A percentile compares a stretch with the other conserved stretches of the same genome.
Conservation (phyloP, 2,329 filamentous ascomycete species). For the Gremmenia infestans region DNA sequence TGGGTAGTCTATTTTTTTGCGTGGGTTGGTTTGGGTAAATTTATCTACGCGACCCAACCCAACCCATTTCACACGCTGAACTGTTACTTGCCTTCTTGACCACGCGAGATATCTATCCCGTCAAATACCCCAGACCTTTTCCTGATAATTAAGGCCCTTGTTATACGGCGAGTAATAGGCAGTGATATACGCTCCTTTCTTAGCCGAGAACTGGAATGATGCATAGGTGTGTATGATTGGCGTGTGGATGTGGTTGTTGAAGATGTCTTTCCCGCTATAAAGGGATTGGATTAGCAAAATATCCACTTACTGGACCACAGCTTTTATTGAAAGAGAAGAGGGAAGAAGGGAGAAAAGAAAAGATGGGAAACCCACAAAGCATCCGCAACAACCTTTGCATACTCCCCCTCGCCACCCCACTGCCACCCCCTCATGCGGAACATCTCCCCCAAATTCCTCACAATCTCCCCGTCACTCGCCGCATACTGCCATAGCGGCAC, state of each 20-base stretch:
- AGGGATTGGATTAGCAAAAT: background rate
- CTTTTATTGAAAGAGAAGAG: background rate
- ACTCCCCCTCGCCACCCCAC: background rate
- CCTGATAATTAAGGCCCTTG: too few relatives aligned
- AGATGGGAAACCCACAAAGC: background rate
- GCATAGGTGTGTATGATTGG: background rate
- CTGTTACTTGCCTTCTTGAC: too few relatives aligned
- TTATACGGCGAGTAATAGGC: background rate
- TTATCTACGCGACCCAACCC: too few relatives aligned
- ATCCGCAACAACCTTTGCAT: background rate
- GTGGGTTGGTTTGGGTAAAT: too few relatives aligned
- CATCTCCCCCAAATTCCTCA: background rate
- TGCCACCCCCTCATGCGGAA: background rate
- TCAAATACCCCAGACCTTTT: too few relatives aligned
- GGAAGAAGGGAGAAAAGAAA: background rate
- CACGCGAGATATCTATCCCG: too few relatives aligned
- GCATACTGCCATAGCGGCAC: background rate
- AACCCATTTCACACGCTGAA: too few relatives aligned
- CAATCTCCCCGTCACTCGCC: background rate
- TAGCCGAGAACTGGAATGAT: background rate
- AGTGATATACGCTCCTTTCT: background rate
- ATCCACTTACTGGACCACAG: background rate
- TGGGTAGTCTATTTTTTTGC: too few relatives aligned
- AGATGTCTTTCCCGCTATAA: background rate
- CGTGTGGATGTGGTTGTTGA: background rate